These are phyloP conservation scores for Cyberlindnera galapagoensis DNA, from an alignment of 805 yeast genomes.

Conservation along the genomic window DNA sequence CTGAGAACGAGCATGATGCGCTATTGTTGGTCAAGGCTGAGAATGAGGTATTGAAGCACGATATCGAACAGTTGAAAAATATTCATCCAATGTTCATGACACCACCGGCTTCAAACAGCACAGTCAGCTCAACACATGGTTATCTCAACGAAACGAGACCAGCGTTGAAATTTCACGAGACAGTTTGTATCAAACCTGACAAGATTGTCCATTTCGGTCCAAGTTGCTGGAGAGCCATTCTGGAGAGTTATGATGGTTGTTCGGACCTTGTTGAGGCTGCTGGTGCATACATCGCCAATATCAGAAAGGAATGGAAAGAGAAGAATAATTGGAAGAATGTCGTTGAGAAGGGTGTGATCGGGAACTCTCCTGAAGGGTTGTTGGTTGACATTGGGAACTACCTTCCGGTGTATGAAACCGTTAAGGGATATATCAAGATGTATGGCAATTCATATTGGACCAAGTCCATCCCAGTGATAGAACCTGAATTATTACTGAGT, in stretches of 20 bases:
- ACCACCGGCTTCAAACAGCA: not conserved
- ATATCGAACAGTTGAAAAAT: constrained; percentile 12
- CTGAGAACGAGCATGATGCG: constrained; percentile 9
- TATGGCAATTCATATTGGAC: constrained; percentile 16
- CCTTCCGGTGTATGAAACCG: constrained; percentile 16
- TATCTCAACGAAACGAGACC: too few relatives aligned
- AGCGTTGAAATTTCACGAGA: too few relatives aligned
- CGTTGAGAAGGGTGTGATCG: too few relatives aligned
- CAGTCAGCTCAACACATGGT: constrained; percentile 5
- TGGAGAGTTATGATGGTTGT: constrained; percentile 3
- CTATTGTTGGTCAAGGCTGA: constrained; percentile 13
- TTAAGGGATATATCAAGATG: constrained; percentile 10
- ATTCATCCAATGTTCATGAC: not conserved
- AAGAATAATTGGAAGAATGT: constrained; percentile 10
- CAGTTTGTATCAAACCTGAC: constrained; percentile 7
- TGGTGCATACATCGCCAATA: constrained; percentile 10
- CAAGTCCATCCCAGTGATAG: constrained; percentile 14
- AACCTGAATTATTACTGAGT: constrained; percentile 4
- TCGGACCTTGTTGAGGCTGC: constrained; percentile 10
- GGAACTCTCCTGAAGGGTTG: constrained; percentile 12
- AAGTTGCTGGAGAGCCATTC: constrained; percentile 17
- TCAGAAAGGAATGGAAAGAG: constrained; percentile 19
- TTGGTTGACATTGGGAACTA: constrained; percentile 10
- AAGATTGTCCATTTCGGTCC: constrained; percentile 17
- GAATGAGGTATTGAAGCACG: constrained; percentile 13